Base-by-base conservation (phyloP, 352 stramenopile species). In the Globisporangium abappressorium region DNA sequence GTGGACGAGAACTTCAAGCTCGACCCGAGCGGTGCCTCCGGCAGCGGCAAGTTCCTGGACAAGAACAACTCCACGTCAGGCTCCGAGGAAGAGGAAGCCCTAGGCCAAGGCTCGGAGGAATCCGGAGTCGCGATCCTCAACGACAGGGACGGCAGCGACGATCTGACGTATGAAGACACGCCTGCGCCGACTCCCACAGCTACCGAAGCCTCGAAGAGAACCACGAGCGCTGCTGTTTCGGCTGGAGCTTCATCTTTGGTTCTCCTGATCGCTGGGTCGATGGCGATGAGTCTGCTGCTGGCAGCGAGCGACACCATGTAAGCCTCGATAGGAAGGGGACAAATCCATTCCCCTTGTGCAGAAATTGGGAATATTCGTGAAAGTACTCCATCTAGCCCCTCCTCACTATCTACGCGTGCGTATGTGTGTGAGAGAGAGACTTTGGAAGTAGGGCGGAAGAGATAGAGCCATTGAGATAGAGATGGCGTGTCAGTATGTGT, bases 1-100 rank as follows among this genome's bases (percentile, higher is more conserved):
- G 53, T 92, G 81, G 33, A 69, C 47, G n/a, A 33, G 22, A 33
- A 47, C 18, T 69, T 69, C 56, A 58, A 69, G 57, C 64, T 69
- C 41, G 47, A 69, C 20, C 64, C 64, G 26, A 41, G n/a, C 24
- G 64, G 56, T 22, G 47, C 46, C 5, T 14, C 43, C 9, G 64
- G 57, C 12, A 36, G 24, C 20, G 46, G 28, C 64, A 47, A 57
- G 28, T 69, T 69, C 57, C 24, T 69, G 20, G 30, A 64, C 55
- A 51, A 47, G 34, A 66, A 41, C 43, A 66, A 66, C 33, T 15
- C 62, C 49, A 64, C 30, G 3, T 49, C 64, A n/a, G 56, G 64
- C 43, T 69, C 57, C 1, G 30, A 53, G 2, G 56, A 55, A 11
- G 64, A 69, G 7, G 46, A 64, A 30, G 54, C 15, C 14, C 11